Evolutionary conservation across 164 flowering plant genomes (phyloP), one percentile per base, ranked within the genome.

Genomic region (Liriodendron chinense): DNA sequence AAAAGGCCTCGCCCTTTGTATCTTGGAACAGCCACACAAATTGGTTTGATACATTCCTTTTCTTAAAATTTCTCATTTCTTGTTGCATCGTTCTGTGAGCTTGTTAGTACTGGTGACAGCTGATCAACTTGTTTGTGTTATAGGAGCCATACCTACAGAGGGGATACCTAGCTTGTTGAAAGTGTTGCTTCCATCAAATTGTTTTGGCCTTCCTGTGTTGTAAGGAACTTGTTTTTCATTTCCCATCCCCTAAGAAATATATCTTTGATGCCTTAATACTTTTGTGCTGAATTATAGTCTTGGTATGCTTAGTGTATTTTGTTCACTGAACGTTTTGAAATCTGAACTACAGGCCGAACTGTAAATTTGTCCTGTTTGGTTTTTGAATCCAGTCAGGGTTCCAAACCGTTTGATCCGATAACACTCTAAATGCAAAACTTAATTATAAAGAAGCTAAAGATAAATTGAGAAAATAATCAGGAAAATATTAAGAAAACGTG

Each of bases 61-160:
- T 22, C 16, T 43, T 66, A 62, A 18, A 61, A 13, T 25, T 53
- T 77, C 25, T 49, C 1, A 64, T 71, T 56, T 70, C 61, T 61
- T 25, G 12, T 2, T 71, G 14, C 59, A 9, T 20, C 70, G 69
- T 77, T 8, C 23, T 34, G 34, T 28, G 43, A 34, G 5, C 26
- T 13, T 69, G 48, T 71, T 20, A 66, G 67, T 68, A 47, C n/a
- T 77, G 72, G 28, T 78, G 20, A 25, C 28, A 28, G 34, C 10
- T 59, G 2, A 16, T 56, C 57, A 69, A 68, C 57, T 23, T 78
- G 21, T 47, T 43, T 79, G 64, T 53, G 73, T 23, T 77, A 34
- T 71, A 96, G 99, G 99, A 82, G 96, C 89, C 72, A 85, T 96
- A 80, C 97, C 96, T 69, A 94, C 98, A 6, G 99, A 96, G 76